Base-by-base conservation (phyloP, 1,284 basidiomycete genomes). In the Schizopora paradoxa region DNA sequence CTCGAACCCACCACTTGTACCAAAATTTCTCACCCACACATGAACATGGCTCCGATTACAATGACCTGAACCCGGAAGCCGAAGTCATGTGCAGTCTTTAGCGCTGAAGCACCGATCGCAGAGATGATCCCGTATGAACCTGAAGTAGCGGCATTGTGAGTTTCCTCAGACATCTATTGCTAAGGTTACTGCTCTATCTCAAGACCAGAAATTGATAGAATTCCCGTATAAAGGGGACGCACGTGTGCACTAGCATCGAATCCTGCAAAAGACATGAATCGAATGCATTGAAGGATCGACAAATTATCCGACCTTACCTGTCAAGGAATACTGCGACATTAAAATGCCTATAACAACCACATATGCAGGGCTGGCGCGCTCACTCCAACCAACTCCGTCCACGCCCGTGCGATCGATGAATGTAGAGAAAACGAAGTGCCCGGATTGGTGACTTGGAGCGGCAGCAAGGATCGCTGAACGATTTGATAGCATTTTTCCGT, bases 81-180 rank as follows among this genome's bases (percentile, higher is more conserved):
- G n/a, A n/a, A n/a, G n/a, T n/a, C n/a, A n/a, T n/a, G n/a, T n/a
- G n/a, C n/a, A n/a, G n/a, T n/a, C n/a, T n/a, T n/a, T 6, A 86
- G 53, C 1, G 83, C 77, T 3, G 81, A 84, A n/a, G 83, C 79
- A 13, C 77, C 79, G 48, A 87, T 82, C n/a, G 81, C 73, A 70
- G 76, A 81, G 34, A 84, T 58, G 47, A 85, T 84, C 2, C 81
- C 80, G 18, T 80, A 70, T 21, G 76, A 70, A 0, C 80, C 82
- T 8, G 79, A 70, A 73, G 79, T 75, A 5, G 81, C 79, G 10
- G 85, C 83, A 57, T 87, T 83, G 39, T 67, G 74, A 0, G 86
- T 89, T 61, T 89, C 85, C 62, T 88, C 86, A 0, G 82, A 81
- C 82, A 87, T 82, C 78, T 85, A 56, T 7, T 43, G 39, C 19